A percentile compares a stretch with the other conserved stretches of the same genome.
Conservation (phyloP, 805 yeast genomes). For the Candida yuanshanica region DNA sequence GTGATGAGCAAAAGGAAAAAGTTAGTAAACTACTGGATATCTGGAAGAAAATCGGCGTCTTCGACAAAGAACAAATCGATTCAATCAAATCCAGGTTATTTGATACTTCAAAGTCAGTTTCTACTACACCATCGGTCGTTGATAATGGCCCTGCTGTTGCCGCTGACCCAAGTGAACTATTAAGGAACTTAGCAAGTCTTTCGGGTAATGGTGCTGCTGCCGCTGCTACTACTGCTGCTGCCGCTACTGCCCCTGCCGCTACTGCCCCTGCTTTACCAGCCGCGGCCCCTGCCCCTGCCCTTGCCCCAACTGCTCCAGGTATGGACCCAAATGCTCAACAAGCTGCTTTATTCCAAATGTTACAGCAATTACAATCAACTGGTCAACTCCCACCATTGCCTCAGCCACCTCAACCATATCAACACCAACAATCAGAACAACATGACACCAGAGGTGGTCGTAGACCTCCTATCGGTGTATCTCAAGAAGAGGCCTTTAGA, state of each 20-base stretch:
- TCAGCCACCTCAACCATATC: slow-evolving; percentile 15
- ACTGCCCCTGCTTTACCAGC: slow-evolving; percentile 10
- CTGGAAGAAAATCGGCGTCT: slow-evolving; percentile 85
- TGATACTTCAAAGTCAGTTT: slow-evolving; percentile 38
- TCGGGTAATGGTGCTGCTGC: slow-evolving; percentile 4
- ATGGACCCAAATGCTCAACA: slow-evolving; percentile 31
- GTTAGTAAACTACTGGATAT: slow-evolving; percentile 81
- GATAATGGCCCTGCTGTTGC: slow-evolving; percentile 35
- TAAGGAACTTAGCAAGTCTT: slow-evolving; percentile 64
- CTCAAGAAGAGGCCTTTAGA: slow-evolving; percentile 24
- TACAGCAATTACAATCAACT: slow-evolving; percentile 27
- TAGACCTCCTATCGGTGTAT: slow-evolving; percentile 8
- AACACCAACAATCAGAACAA: slow-evolving; percentile 6
- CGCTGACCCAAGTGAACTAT: slow-evolving; percentile 53
- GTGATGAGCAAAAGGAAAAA: slow-evolving; percentile 61
- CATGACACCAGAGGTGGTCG: slow-evolving; percentile 10
- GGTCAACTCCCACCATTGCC: slow-evolving; percentile 23
- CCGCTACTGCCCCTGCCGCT: slow-evolving; percentile 21
- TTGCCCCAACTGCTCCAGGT: slow-evolving; percentile 13
- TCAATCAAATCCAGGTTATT: slow-evolving; percentile 56
- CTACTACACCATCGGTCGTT: slow-evolving; percentile 53
- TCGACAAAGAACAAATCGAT: slow-evolving; percentile 50
- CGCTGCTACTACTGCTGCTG: slow-evolving; percentile 7
- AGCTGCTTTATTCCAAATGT: slow-evolving; percentile 35
- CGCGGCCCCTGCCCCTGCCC: slow-evolving; percentile 9